Base-by-base conservation (phyloP, 2,329 filamentous ascomycete genomes). In the Colletotrichum gloeosporioides region DNA sequence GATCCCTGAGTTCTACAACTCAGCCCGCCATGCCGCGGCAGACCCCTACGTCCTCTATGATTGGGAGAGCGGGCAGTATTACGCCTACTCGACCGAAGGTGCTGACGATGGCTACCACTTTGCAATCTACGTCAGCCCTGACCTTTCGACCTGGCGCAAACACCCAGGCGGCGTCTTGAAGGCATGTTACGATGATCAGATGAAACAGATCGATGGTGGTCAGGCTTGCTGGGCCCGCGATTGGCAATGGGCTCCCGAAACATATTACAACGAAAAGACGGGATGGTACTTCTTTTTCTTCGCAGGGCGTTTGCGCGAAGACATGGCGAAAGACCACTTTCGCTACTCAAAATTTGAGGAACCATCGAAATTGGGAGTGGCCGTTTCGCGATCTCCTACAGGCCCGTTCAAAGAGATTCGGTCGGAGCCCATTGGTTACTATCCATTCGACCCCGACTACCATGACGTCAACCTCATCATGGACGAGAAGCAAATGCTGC, bases 231-330 rank as follows among this genome's bases (percentile, higher is more conserved):
- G 83, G 83, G 83, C 83, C 16, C 79, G 81, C 8, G 83, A 84
- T 65, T 84, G 83, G 83, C 78, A 78, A n/a, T 84, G 83, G 83
- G 83, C 83, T 8, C 83, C 83, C 3, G 83, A 84, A 79, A 83
- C 80, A 6, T 84, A 84, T 69, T 79, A 83, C 78, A 84, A 84
- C 53, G 80, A 82, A 27, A 79, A 80, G 76, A 84, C 83, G 4
- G 83, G 82, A 12, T 84, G 83, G 83, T 84, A 84, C 69, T 85
- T 84, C 57, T 84, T 85, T 78, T 82, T 85, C 79, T 85, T 84
- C 39, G 82, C 83, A 15, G 83, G 81, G 1, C 82, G 83, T 6
- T 75, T 85, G 44, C 82, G 80, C 34, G 79, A 83, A 69, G 81
- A 85, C 9, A 25, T 84, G 68, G 62, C 83, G 12, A 82, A 82